phyloP scores from a whole-genome alignment of 2,329 filamentous ascomycete species.

The Fusarium sp. region DNA sequence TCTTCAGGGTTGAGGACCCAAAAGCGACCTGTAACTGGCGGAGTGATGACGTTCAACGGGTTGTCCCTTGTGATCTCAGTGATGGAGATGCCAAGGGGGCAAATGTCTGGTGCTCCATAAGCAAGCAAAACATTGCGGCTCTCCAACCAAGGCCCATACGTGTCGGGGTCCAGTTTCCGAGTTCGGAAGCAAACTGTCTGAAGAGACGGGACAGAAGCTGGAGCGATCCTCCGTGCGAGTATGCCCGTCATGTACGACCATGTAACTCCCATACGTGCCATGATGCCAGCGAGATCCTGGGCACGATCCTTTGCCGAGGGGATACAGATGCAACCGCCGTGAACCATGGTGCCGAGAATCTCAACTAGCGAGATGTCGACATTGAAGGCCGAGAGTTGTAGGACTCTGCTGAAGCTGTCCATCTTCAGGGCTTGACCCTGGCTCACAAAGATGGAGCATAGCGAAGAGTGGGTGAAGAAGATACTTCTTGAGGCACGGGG shows the following conservation, averaged over 20 bases:
- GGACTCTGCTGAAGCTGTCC: conserved; percentile 63
- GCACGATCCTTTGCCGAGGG: conserved; percentile 63
- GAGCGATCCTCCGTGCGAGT: conserved; percentile 61
- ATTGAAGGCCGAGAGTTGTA: conserved; percentile 67
- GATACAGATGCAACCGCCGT: conserved; percentile 71
- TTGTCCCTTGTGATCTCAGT: conserved; percentile 55
- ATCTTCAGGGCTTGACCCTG: conserved; percentile 65
- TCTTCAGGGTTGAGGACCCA: conserved; percentile 67
- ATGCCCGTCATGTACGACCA: conserved; percentile 70
- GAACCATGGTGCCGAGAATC: conserved; percentile 63
- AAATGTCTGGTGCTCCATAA: conserved; percentile 65
- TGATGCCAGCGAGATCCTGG: conserved; percentile 62
- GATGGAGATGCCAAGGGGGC: conserved; percentile 64
- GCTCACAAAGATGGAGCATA: conserved; percentile 65
- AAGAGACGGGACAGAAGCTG: conserved; percentile 52
- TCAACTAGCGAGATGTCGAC: conserved; percentile 66
- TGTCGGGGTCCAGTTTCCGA: conserved; percentile 62
- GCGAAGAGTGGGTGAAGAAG: conserved; percentile 70
- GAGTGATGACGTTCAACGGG: conserved; percentile 57
- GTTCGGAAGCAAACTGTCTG: conserved; percentile 61
- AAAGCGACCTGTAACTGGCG: conserved; percentile 62
- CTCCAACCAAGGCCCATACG: conserved; percentile 59
- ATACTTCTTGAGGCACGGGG: conserved; percentile 64
- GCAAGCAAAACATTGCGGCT: conserved; percentile 61
- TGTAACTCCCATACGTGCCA: conserved; percentile 63